Percentiles rank a stretch among this genome's conserved stretches.
Conservation (phyloP, 371 early-diverging fungal genomes). For the Lichtheimia ramosa region DNA sequence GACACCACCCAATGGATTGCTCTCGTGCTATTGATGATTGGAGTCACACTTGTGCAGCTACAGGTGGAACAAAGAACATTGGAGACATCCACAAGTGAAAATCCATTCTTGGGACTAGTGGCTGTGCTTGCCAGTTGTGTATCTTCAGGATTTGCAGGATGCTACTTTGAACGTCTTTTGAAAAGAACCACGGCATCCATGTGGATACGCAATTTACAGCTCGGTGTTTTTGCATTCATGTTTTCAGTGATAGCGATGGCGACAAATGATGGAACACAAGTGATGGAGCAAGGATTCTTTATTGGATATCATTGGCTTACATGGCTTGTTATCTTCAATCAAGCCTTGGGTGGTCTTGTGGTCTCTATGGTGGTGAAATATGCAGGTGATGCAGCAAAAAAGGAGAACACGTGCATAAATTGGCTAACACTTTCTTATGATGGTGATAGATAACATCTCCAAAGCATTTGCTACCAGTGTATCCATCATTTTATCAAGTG, state of each 20-base stretch:
- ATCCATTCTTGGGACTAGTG: constrained; percentile 58
- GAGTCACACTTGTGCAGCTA: constrained; percentile 87
- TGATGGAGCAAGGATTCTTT: constrained; percentile 71
- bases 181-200: constrained; percentile 59
- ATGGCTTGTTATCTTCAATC: constrained; percentile 72
- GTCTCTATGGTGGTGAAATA: constrained; percentile 88
- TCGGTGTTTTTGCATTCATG: constrained; percentile 62
- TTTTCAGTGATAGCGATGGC: constrained; percentile 67
- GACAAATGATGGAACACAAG: constrained; percentile 59
- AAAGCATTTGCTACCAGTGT: constrained; percentile 84
- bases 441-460: constrained; percentile 74
- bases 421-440: neutral
- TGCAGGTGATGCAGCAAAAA: constrained; percentile 34
- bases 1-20: constrained; percentile 77
- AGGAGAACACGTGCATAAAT: neutral
- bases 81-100: constrained; percentile 18
- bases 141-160: constrained; percentile 72
- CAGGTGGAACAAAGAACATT: constrained; percentile 29
- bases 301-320: constrained; percentile 76
- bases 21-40: constrained; percentile 81
- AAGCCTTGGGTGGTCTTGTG: constrained; percentile 83
- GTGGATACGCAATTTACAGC: constrained; percentile 83
- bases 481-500: constrained; percentile 73
- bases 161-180: constrained; percentile 73
- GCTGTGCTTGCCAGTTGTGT: constrained; percentile 66